Evolutionary conservation across 2,329 filamentous ascomycete genomes (phyloP), one percentile per base, ranked within the genome.

Genomic region (Rugonectria rugulosa): DNA sequence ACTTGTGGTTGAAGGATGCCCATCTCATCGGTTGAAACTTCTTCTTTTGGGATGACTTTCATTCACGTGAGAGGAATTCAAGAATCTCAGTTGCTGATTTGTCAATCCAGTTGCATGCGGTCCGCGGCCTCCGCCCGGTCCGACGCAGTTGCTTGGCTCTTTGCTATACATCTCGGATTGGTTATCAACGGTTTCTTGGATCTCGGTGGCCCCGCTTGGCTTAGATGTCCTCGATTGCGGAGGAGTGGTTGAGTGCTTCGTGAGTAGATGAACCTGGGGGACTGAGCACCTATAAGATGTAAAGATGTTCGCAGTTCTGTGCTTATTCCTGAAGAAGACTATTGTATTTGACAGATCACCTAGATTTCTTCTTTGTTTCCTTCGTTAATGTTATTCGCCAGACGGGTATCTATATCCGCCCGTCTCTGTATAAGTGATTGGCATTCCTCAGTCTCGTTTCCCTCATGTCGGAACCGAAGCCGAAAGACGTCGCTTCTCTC

Each of bases 401-500:
- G n/a, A n/a, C 6, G 32, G 19, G 32, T 36, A 17, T 6, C 15
- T 17, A 19, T 5, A 17, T 17, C 6, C 10, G 19, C 6, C 32
- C 6, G 5, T 5, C 4, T 36, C 14, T n/a, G 19, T 36, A 15
- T 17, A 36, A 36, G 32, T 36, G 32, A 17, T 15, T 17, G 19
- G 32, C 15, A 9, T 36, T 15, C 5, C 19, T 19, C 32, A 36
- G 19, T 32, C 12, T 11, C 12, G 29, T 15, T 19, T n/a, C 7
- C 14, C 19, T 24, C 19, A 40, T 40, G 37, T 40, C 37, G 17
- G 37, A 40, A 24, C 37, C 20, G 20, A 40, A 40, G 19, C 20
- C 20, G 5, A 40, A 7, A n/a, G 21, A 26, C 11, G 37, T 14
- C 15, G 19, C 5, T 14, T 51, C 68, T 41, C 56, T 75, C 56